These are phyloP conservation scores for Aspergillus biplanus DNA, from an alignment of 495 filamentous ascomycete species.

Conservation along the genomic window DNA sequence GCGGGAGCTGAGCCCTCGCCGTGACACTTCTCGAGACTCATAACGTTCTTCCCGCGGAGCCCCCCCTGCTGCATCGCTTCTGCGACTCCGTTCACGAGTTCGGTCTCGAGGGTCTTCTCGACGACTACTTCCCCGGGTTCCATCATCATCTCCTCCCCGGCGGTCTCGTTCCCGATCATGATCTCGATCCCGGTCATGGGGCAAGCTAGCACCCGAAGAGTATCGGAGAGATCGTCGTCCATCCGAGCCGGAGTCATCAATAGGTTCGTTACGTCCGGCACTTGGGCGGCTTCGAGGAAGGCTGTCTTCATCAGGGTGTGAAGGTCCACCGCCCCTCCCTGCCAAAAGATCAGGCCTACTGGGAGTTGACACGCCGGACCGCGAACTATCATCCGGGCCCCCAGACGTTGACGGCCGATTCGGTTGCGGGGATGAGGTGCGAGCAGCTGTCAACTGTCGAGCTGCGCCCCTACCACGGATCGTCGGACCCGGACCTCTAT, in stretches of 20 bases:
- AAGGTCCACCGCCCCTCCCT: constrained; percentile 16
- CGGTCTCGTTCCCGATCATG: constrained; percentile 39
- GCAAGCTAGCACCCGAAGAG: constrained; percentile 23
- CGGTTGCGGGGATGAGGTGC: constrained; percentile 36
- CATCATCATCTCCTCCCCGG: constrained; percentile 36
- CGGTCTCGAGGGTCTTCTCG: constrained; percentile 45
- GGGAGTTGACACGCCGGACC: constrained; percentile 19
- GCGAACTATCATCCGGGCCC: constrained; percentile 30
- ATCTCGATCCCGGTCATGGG: constrained; percentile 30
- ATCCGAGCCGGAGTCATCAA: constrained; percentile 39
- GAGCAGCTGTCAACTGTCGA: constrained; percentile 35
- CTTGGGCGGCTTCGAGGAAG: constrained; percentile 24
- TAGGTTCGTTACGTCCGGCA: constrained; percentile 34
- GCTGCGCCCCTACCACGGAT: constrained; percentile 45
- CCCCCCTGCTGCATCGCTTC: constrained; percentile 39
- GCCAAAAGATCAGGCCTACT: constrained; percentile 33
- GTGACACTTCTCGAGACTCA: constrained; percentile 40
- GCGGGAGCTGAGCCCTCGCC: constrained; percentile 40
- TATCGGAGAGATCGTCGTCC: constrained; percentile 31
- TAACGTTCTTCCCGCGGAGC: constrained; percentile 40
- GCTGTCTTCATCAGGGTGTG: constrained; percentile 25
- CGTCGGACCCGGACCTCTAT: constrained; percentile 38
- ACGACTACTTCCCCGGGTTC: constrained; percentile 31
- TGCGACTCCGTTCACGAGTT: constrained; percentile 42
- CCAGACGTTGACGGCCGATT: constrained; percentile 34